phyloP scores from a whole-genome alignment of 441 rosid species.

The Rhodomyrtus psidioides region DNA sequence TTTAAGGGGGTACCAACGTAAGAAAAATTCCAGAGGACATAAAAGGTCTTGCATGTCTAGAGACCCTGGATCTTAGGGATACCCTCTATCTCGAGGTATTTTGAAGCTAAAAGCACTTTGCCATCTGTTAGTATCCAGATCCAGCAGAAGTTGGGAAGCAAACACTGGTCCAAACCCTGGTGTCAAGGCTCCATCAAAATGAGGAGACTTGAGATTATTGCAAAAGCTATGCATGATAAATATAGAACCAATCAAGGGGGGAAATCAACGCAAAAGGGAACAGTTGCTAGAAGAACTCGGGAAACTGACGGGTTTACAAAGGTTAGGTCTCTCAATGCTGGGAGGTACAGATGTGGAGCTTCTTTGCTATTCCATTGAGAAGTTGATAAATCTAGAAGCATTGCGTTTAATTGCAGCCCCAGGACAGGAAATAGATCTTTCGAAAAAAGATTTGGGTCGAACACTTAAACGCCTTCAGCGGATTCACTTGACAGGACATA shows the following conservation, averaged over 20 bases:
- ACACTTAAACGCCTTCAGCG: background rate
- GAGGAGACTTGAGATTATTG: background rate
- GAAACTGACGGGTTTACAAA: background rate
- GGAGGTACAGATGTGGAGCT: too few relatives aligned
- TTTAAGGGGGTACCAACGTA: background rate
- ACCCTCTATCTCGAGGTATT: too few relatives aligned
- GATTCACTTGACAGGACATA: background rate
- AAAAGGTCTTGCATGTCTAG: background rate
- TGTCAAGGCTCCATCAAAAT: background rate
- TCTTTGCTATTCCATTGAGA: background rate
- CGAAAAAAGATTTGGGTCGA: background rate
- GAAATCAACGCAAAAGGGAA: background rate
- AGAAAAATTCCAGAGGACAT: accelerated
- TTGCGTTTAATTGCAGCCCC: background rate
- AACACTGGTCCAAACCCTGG: background rate
- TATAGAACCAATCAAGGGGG: accelerated
- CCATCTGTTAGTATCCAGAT: background rate
- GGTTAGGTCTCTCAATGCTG: background rate
- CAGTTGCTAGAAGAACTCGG: background rate
- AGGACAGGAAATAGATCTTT: background rate
- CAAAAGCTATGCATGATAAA: background rate
- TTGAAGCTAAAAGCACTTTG: background rate
- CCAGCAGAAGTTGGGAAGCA: background rate
- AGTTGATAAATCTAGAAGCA: background rate
- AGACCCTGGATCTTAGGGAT: background rate